Evolutionary conservation across 1,284 basidiomycete genomes (phyloP), one percentile per base, ranked within the genome.

Genomic region (Ceratobasidium sp.): DNA sequence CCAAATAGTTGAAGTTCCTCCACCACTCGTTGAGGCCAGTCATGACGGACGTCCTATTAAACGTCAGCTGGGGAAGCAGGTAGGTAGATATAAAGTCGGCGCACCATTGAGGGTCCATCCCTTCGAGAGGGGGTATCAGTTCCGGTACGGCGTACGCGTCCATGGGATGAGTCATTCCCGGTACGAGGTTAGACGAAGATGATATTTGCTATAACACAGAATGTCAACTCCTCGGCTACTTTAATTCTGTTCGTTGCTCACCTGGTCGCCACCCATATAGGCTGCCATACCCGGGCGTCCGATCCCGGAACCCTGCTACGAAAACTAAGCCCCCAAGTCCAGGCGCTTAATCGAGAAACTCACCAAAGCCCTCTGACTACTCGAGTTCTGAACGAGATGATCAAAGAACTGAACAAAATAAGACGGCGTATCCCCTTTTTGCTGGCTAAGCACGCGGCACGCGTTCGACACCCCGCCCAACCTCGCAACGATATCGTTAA

Each of bases 21-120:
- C 71, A 73, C 71, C 71, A 73, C 24, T 73, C 71, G 47, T 73
- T 59, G 14, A 73, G 45, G 22, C 71, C 71, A n/a, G 31, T 73
- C 33, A 73, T 63, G 29, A 73, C 71, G 27, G 62, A 62, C 19
- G 63, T 48, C 71, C 71, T 73, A 29, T 27, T 24, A 41, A 41
- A 4, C 36, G 11, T 41, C n/a, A n/a, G n/a, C n/a, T n/a, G n/a
- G n/a, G n/a, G n/a, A n/a, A n/a, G n/a, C n/a, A n/a, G 33, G 19
- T 5, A 19, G 14, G 15, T 41, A 41, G 33, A 24, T 15, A 19
- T 9, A 6, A 33, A 54, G 31, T n/a, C n/a, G n/a, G 22, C 71
- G 50, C 33, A 62, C 71, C 71, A 73, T 45, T 73, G 71, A 8
- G 71, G 57, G 41, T 73, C 71, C 71, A 73, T 73, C 19, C 71